Base-by-base conservation (phyloP, 2,329 filamentous ascomycete genomes). In the Cladorrhinum sp. region DNA sequence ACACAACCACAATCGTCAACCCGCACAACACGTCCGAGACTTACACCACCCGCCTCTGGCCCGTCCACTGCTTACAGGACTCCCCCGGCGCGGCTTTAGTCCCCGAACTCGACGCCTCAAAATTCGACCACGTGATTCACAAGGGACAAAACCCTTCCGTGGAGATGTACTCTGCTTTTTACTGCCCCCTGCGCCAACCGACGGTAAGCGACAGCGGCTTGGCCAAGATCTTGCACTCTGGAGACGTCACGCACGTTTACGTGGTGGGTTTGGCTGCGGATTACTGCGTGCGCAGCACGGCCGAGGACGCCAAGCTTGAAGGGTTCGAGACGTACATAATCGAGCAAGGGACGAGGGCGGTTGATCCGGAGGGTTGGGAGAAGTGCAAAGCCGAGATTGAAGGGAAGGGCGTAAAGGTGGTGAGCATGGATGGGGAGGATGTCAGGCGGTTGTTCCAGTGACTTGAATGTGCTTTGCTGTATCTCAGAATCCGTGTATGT, bases 131-230 rank as follows among this genome's bases (percentile, higher is more conserved):
- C 36, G 78, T 92, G 26, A 76, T 97, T 14, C 83, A 90, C 67
- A 99, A 99, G 78, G 95, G 95, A 10, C 83, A 80, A 71, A 82
- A 92, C 71, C 73, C 80, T 50, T 79, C 83, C 50, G 84, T 96
- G 1, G 95, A 99, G 75, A 96, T 97, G 90, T 98, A 97, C 76
- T 94, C 89, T 64, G 92, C 89, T 0, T 98, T 99, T 69, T 88
- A 88, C 63, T 90, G 93, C 71, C 90, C 91, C 0, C 94, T 97
- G 68, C 75, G 75, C 42, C 80, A 80, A 5, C 86, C 86, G 1
- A 76, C 76, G 30, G 78, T 89, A 14, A 78, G 77, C 24, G 85
- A 87, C 68, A 87, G 84, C 69, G 86, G 87, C 14, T 77, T 98
- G 24, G 82, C 81, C 1, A 76, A 71, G 1, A 70, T 79, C 53